A percentile compares a stretch with the other conserved stretches of the same genome.
Evolutionary conservation across 2,329 filamentous ascomycete species (phyloP).

Genomic region (Neurospora crassa): DNA sequence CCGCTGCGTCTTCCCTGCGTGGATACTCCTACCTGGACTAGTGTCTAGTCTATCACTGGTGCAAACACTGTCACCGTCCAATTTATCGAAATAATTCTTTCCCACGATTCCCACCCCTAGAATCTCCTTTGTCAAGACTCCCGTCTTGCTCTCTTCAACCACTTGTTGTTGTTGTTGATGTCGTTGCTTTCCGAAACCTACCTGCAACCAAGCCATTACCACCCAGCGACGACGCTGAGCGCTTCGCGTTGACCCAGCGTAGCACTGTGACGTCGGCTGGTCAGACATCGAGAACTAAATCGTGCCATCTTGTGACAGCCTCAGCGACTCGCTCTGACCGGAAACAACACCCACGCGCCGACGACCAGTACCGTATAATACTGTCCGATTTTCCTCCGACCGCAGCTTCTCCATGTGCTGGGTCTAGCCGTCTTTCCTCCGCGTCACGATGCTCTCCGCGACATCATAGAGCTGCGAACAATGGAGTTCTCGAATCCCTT

Average conservation of each 20-base stretch:
- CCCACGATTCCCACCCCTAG: background rate
- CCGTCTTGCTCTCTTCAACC: background rate
- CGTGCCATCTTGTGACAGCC: slow-evolving; percentile 2
- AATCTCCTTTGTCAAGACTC: background rate
- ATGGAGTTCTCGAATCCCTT: slow-evolving; percentile 19
- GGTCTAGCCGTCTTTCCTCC: slow-evolving; percentile 1
- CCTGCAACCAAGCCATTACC: background rate
- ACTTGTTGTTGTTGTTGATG: background rate
- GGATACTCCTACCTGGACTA: background rate
- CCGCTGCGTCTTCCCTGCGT: background rate
- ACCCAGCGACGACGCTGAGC: background rate
- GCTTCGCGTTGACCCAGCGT: background rate
- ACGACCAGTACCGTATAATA: background rate
- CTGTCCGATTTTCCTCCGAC: background rate
- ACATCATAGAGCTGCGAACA: slow-evolving; percentile 6
- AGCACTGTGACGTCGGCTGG: slow-evolving; percentile 1
- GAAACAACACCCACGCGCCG: background rate
- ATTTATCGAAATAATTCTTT: background rate
- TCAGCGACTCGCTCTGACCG: background rate
- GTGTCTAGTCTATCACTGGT: background rate
- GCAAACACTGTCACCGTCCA: background rate
- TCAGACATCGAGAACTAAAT: background rate
- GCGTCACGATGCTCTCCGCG: slow-evolving; percentile 10
- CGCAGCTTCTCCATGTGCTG: background rate
- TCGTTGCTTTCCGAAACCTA: background rate